Evolutionary conservation across 2,329 filamentous ascomycete species (phyloP), one percentile per base, ranked within the genome.

Genomic region (Claviceps pusilla): DNA sequence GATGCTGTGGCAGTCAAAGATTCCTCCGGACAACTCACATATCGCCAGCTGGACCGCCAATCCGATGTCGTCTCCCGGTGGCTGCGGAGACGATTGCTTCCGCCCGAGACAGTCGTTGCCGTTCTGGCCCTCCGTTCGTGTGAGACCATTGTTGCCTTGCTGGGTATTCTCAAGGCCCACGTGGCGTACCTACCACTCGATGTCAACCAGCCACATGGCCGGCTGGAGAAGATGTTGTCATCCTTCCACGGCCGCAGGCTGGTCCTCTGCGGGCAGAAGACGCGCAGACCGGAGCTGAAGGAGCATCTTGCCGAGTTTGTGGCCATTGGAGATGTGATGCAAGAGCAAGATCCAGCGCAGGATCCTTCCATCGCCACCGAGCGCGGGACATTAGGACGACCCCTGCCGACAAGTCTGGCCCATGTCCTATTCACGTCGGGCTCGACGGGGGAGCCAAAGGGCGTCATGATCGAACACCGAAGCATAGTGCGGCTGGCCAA

Each of bases 171-270:
- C 4, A 64, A 63, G 45, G 61, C 63, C 2, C 58, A 56, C 33
- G 19, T 63, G 14, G 63, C 63, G 1, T 65, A 65, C 47, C 46
- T 65, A 3, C 63, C 63, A 0, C 50, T 65, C 0, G 62, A 64
- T 48, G 45, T 54, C 9, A 61, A 59, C 5, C 48, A 42, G 4
- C 62, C 63, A 19, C 31, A 14, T 5, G 53, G 19, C 0, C 57
- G 63, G 5, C 53, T 63, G 12, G 54, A 59, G n/a, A 41, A 41
- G 39, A 41, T 41, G 14, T 16, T 41, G 39, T 41, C 39, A 7
- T 41, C 39, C n/a, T 41, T 41, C 16, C 39, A 16, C 39, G 39
- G 24, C 11, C 43, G 43, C 10, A 46, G 24, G 10, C 28, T 46
- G 24, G 43, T 46, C 3, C 43, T 46, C 24, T 46, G 43, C 24